These are phyloP conservation scores for Bassia scoparia DNA, from an alignment of 148 eudicot species.

Conservation along the genomic window DNA sequence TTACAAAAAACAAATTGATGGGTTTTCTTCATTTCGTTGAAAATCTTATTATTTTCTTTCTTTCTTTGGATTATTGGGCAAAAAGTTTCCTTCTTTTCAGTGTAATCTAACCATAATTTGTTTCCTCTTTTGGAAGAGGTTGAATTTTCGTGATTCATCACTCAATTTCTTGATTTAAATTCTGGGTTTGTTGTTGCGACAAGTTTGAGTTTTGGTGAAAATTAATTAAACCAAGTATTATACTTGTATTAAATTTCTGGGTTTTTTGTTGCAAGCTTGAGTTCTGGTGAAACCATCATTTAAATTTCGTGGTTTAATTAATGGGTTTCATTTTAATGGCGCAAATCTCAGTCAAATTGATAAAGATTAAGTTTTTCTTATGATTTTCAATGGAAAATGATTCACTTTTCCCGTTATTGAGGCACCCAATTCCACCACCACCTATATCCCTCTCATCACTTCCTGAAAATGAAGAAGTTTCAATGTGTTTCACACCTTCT, in stretches of 20 bases:
- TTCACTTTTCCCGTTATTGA: constrained; percentile 51
- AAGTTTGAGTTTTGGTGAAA: neutral
- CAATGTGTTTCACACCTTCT: constrained; percentile 51
- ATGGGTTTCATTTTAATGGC: constrained; percentile 3
- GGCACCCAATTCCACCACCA: constrained; percentile 36
- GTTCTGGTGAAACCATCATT: no score
- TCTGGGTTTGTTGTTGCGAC: neutral
- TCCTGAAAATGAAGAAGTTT: constrained; percentile 63
- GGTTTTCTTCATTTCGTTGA: neutral
- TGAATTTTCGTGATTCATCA: neutral
- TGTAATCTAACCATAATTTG: neutral
- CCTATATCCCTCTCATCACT: constrained; percentile 37
- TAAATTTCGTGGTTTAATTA: no score
- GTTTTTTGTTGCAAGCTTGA: neutral
- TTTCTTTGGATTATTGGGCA: neutral
- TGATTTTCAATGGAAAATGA: constrained; percentile 59
- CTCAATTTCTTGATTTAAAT: neutral
- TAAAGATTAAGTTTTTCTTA: constrained; percentile 18
- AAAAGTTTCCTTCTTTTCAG: neutral
- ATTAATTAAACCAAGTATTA: constrained; percentile 4
- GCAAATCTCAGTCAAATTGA: constrained; percentile 13
- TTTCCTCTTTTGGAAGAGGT: no score
- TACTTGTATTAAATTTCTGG: neutral
- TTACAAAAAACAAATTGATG: neutral
- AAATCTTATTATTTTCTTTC: neutral